Evolutionary conservation across 2,329 filamentous ascomycete species (phyloP), one percentile per base, ranked within the genome.

Genomic region (Hysterium pulicare): DNA sequence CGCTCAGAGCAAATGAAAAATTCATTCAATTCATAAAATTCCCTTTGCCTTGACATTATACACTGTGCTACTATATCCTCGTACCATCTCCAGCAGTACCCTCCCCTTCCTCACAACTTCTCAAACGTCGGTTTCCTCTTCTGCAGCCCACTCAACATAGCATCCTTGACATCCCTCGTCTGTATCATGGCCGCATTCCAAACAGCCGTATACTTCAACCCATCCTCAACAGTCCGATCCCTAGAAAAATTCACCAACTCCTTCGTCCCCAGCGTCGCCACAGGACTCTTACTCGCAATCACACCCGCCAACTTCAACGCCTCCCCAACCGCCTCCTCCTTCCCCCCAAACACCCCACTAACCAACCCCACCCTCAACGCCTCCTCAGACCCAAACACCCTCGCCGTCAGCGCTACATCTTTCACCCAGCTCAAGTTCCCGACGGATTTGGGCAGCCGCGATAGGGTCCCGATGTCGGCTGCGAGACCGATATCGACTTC

Each of bases 141-240:
- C 67, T 86, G 76, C 49, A 95, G 64, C 7, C 86, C 86, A 30
- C 86, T 87, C 62, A 86, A 61, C 62, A 96, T 73, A 1, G 90
- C 89, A 45, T 77, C 72, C 59, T 80, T 71, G 33, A 95, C 77
- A 72, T 97, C 91, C 40, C 75, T 72, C 5, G 87, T 86, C 72
- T 96, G 90, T 55, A 95, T 62, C 59, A 87, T 86, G 2, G 82
- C 86, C 54, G 82, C 79, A 61, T 97, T 97, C 91, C 90, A 96
- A 1, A 93, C 77, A 9, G 81, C 77, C 3, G 90, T 95, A 67
- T 95, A 96, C 44, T 81, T 80, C 63, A 97, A 69, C 35, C 82
- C 88, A 54, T 95, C 89, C 34, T 78, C 79, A 21, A 95, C 81
- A 2, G 77, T 75, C 63, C 90, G 81, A 65, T 95, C 90, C 55